Base-by-base conservation (phyloP, 306 rosid genomes). In the Casuarina glauca region DNA sequence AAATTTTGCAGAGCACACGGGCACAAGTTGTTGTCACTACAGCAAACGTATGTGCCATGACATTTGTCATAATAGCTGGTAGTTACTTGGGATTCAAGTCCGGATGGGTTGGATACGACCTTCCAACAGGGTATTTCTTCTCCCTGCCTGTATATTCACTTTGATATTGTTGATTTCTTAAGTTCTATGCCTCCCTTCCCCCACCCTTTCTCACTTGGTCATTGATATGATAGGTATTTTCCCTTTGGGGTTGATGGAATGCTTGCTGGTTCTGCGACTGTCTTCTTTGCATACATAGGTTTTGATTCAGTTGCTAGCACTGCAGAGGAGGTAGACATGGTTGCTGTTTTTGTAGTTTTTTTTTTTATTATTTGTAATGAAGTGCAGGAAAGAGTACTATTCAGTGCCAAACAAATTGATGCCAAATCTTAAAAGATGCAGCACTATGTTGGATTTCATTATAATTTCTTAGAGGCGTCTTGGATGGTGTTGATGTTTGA, bases 201-300 rank as follows among this genome's bases (percentile, higher is more conserved):
- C 17, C 4, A 2, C n/a, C 4, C n/a, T 15, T 51, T 51, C 11
- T 58, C 32, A 67, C 36, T 11, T 3, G 35, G 10, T 39, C 32
- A n/a, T 76, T 75, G 70, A 66, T 78, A 73, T 58, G 51, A 73
- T 72, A 94, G 98, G 86, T 88, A 83, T 84, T 89, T 93, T 48
- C 97, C 98, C 62, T 95, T 79, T 82, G 98, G 98, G 67, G 84
- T 91, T 17, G 79, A 95, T 82, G 99, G 99, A 69, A 88, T 95
- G 96, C 97, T 95, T 82, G 87, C 99, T 61, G 97, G 99, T 78
- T 92, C 97, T 75, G 97, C 99, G 48, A 95, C 99, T 0, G 97
- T 95, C 66, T 95, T 95, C 85, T 95, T 95, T 81, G 96, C 99
- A 6, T 95, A 87, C 76, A 86, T 95, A 46, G 99, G 99, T 81